phyloP scores from a whole-genome alignment of 257 asterid species.

The Verbascum thapsus region DNA sequence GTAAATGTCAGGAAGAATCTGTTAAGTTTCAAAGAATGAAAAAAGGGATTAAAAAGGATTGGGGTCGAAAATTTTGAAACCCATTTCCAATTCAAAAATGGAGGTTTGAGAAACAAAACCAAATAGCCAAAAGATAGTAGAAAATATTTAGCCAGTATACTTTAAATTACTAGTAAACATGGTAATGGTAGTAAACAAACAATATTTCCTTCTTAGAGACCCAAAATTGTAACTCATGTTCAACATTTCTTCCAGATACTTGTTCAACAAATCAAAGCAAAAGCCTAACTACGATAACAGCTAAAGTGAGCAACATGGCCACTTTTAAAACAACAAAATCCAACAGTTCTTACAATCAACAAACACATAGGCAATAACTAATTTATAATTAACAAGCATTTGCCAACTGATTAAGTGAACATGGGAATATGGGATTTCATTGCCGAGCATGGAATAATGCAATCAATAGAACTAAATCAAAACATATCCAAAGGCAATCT shows the following conservation, averaged over 20 bases:
- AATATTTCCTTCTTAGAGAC: neutral
- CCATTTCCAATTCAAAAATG: conserved; percentile 19
- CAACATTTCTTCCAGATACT: neutral
- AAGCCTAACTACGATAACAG: neutral
- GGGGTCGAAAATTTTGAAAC: neutral
- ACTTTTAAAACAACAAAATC: conserved; percentile 1
- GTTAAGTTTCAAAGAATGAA: no score
- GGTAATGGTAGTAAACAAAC: neutral
- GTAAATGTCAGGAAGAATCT: no score
- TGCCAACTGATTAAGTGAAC: neutral
- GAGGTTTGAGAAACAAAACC: neutral
- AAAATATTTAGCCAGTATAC: neutral
- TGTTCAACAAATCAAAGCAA: neutral
- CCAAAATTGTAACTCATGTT: neutral
- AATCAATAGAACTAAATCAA: neutral
- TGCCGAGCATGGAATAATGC: neutral
- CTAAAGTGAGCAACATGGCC: neutral
- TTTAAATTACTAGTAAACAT: neutral
- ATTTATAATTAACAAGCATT: neutral
- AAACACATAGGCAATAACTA: neutral
- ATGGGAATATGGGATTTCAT: neutral
- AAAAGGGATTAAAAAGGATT: neutral
- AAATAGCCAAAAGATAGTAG: neutral
- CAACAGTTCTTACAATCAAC: neutral
- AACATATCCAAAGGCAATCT: conserved; percentile 15